Evolutionary conservation across 805 yeast species (phyloP), one percentile per base, ranked within the genome.

Genomic region (Cyberlindnera samutprakarnensis): DNA sequence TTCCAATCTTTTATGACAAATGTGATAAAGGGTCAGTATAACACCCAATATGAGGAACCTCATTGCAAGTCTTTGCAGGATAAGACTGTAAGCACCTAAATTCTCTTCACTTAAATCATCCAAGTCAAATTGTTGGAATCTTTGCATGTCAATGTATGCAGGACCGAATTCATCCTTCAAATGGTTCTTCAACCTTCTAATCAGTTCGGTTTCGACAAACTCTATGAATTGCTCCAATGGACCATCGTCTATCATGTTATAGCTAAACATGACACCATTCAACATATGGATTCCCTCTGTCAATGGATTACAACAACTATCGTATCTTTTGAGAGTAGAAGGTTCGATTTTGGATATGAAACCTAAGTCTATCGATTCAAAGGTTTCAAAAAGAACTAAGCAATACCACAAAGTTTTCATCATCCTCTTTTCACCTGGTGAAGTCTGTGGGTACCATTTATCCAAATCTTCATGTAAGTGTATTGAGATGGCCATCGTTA

Each of bases 331-430:
- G 31, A 41, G 37, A 10, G 28, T 25, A 11, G 38, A 34, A 2
- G 44, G 41, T 10, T 41, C 44, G 17, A 41, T 31, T 27, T 41
- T 41, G 23, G 44, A 41, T 6, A 41, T 37, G 29, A 35, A 35
- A 11, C 44, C 41, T 21, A 41, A 18, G 17, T 41, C 44, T 38
- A 35, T 37, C 7, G 41, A 37, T 17, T 37, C 44, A 30, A 37
- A 35, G 2, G 32, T 29, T 17, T 41, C 44, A 24, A 35, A 41
- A 3, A 37, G 21, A 10, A 41, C 38, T 5, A 41, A 27, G 4
- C 33, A 30, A 18, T 41, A 41, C 44, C 44, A 41, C 14, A 41
- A 21, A 9, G 38, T 30, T 29, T 41, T 41, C 44, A 41, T 35
- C 5, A 31, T 18, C 14, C 28, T 37, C 25, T 35, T 35, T 14